Conservation (phyloP, 2,329 filamentous ascomycete genomes). For the Ophiostoma montium region DNA sequence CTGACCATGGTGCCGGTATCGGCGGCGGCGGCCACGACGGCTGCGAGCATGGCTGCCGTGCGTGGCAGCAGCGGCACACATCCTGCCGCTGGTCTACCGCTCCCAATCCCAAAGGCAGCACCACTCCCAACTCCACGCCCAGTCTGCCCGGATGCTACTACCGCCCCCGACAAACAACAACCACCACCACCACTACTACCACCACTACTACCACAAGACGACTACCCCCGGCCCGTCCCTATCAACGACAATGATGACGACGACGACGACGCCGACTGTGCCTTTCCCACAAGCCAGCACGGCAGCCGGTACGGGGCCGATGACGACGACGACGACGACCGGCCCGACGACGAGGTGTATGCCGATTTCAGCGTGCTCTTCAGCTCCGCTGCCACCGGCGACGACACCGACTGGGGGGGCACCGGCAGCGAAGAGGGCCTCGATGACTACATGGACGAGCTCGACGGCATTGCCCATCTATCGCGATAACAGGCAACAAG, state of each 20-base stretch:
- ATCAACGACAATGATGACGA: slow-evolving; percentile 12
- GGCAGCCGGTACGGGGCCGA: slow-evolving; percentile 26
- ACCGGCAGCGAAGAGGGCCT: slow-evolving; percentile 26
- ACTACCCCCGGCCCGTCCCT: neutral
- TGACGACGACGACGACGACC: slow-evolving; percentile 26
- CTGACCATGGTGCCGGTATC: slow-evolving; percentile 1
- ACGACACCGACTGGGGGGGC: slow-evolving; percentile 12
- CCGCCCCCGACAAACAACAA: too few species aligned
- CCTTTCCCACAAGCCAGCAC: slow-evolving; percentile 33
- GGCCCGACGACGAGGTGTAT: slow-evolving; percentile 35
- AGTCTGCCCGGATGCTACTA: too few species aligned
- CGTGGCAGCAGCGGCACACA: neutral
- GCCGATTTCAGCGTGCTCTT: slow-evolving; percentile 41
- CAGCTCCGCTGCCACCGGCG: slow-evolving; percentile 19
- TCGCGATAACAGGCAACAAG: slow-evolving; percentile 13
- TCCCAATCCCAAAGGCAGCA: too few species aligned
- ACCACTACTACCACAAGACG: neutral
- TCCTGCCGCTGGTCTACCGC: too few species aligned
- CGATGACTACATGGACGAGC: slow-evolving; percentile 41
- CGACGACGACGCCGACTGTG: slow-evolving; percentile 21
- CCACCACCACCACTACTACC: too few species aligned
- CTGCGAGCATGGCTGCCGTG: neutral
- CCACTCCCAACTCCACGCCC: too few species aligned
- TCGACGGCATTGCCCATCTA: slow-evolving; percentile 39
- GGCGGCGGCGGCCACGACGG: neutral